phyloP scores from a whole-genome alignment of 768 basidiomycete genomes.

The Asterophora lycoperdoides region DNA sequence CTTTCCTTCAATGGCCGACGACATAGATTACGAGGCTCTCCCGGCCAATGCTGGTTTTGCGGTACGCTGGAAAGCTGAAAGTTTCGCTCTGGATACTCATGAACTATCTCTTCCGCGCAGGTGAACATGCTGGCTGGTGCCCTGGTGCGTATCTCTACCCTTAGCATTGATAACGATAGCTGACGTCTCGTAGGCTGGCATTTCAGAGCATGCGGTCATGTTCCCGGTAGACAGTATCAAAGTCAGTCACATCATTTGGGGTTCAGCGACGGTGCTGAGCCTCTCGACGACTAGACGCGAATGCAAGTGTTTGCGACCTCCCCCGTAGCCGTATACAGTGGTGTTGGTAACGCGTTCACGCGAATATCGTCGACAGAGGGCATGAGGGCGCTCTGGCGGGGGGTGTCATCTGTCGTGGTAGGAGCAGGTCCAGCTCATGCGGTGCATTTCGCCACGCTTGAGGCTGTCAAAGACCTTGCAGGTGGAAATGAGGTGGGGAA shows the following conservation, averaged over 20 bases:
- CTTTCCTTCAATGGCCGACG: conserved; percentile 32
- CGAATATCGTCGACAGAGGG: conserved; percentile 96
- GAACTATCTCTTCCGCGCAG: conserved; percentile 31
- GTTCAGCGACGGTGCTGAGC: background rate
- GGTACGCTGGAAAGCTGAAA: conserved; percentile 37
- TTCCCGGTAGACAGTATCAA: conserved; percentile 99
- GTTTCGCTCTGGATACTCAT: conserved; percentile 7
- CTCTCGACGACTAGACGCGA: conserved; percentile 62
- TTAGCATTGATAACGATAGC: background rate
- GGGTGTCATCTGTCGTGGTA: conserved; percentile 91
- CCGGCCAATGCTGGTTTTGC: conserved; percentile 78
- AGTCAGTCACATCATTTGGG: conserved; percentile 41
- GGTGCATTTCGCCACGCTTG: conserved; percentile 94
- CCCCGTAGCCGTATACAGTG: conserved; percentile 81
- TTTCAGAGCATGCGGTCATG: conserved; percentile 98
- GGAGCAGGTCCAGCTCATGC: conserved; percentile 99
- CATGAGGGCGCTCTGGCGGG: conserved; percentile 86
- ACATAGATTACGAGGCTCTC: conserved; percentile 46
- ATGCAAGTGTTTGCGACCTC: conserved; percentile 97
- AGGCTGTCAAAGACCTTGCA: conserved; percentile 87
- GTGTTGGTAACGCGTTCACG: conserved; percentile 85
- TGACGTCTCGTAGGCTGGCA: conserved; percentile 70
- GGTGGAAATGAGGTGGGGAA: conserved; percentile 81
- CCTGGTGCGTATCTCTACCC: conserved; percentile 54
- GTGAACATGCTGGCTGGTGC: conserved; percentile 98